Conservation (phyloP, 495 filamentous ascomycete genomes). For the Mytilinidion resinicola region DNA sequence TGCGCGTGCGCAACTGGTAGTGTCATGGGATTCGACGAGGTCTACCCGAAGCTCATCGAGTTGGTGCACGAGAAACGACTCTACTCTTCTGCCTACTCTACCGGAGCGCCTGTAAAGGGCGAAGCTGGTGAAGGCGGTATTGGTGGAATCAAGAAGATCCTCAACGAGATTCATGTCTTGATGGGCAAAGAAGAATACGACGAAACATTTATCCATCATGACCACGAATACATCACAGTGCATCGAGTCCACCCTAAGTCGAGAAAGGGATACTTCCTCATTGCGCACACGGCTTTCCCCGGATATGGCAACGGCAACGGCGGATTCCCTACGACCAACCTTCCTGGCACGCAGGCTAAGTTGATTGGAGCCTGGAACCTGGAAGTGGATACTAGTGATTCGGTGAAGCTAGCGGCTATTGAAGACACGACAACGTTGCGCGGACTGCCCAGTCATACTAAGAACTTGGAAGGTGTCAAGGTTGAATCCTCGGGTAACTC, state of each 20-base stretch:
- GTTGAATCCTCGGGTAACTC: conserved; percentile 62
- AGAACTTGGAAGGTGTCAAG: conserved; percentile 60
- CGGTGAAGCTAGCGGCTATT: conserved; percentile 55
- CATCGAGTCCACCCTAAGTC: conserved; percentile 88
- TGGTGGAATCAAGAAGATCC: conserved; percentile 77
- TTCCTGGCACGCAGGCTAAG: conserved; percentile 68
- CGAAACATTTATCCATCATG: conserved; percentile 94
- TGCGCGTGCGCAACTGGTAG: conserved; percentile 89
- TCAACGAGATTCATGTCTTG: conserved; percentile 84
- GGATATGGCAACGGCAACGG: conserved; percentile 77
- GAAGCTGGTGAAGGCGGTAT: conserved; percentile 71
- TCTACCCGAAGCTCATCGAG: conserved; percentile 87
- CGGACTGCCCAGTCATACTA: conserved; percentile 75
- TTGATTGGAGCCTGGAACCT: conserved; percentile 83
- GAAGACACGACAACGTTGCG: conserved; percentile 63
- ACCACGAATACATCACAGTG: conserved; percentile 91
- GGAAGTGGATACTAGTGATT: conserved; percentile 66
- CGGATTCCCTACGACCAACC: conserved; percentile 64
- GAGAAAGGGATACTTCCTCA: conserved; percentile 85
- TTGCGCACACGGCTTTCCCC: conserved; percentile 91
- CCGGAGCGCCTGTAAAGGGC: conserved; percentile 51
- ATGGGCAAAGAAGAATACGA: conserved; percentile 94
- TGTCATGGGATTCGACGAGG: conserved; percentile 98
- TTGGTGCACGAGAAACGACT: conserved; percentile 79
- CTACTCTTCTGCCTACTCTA: conserved; percentile 66